These are phyloP conservation scores for Heimioporus sp. DNA, from an alignment of 768 basidiomycete genomes.

Conservation along the genomic window DNA sequence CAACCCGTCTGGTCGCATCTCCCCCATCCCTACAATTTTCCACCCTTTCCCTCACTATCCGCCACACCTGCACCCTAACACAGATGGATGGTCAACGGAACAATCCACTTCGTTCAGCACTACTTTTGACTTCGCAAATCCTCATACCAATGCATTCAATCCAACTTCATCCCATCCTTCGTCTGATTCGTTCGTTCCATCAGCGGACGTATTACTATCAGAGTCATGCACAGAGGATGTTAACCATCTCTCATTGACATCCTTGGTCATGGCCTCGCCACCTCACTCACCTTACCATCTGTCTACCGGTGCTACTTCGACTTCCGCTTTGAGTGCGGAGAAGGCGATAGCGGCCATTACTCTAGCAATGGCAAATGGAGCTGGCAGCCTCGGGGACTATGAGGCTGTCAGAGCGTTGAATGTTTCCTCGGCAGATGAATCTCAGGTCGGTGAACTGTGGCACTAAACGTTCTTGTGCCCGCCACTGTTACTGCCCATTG, in stretches of 20 bases:
- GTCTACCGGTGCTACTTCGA: conserved; percentile 1
- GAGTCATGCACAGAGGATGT: conserved; percentile 1
- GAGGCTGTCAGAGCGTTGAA: conserved; percentile 43
- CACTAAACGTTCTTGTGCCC: conserved; percentile 28
- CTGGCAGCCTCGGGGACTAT: conserved; percentile 59
- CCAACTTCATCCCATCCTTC: conserved; percentile 19
- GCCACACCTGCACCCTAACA: conserved; percentile 13
- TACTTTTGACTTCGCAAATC: conserved; percentile 24
- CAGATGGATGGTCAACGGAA: conserved; percentile 12
- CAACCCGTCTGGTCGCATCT: conserved; percentile 18
- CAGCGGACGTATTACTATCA: conserved; percentile 5
- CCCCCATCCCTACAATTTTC: conserved; percentile 23
- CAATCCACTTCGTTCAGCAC: conserved; percentile 21
- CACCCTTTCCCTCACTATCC: conserved; percentile 10
- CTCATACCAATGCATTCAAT: conserved; percentile 28
- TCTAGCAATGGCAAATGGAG: conserved; percentile 63
- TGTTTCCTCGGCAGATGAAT: conserved; percentile 34
- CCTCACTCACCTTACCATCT: conserved; percentile 13
- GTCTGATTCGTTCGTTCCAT: conserved; percentile 13
- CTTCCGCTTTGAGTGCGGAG: conserved; percentile 48
- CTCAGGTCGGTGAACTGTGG: conserved; percentile 61
- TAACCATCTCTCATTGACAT: conserved; percentile 1
- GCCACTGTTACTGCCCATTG: not conserved
- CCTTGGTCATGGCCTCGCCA: conserved; percentile 8
- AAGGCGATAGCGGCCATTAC: conserved; percentile 59